Conservation (phyloP, 345 rosid species). For the Anacardium occidentale region DNA sequence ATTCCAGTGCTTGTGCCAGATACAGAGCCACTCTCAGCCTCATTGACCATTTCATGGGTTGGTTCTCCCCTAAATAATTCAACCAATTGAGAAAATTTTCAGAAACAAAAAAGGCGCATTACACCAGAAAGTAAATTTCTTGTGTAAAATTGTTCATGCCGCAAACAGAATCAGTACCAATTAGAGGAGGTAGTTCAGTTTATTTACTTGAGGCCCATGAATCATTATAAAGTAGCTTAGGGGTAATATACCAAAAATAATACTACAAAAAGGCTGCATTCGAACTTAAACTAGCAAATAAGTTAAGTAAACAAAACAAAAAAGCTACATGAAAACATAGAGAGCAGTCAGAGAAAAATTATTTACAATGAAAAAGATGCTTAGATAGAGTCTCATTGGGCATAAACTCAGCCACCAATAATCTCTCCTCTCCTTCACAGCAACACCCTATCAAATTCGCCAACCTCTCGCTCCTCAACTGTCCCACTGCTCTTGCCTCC, state of each 20-base stretch:
- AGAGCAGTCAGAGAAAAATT: background rate
- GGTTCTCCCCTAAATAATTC: slow-evolving; percentile 69
- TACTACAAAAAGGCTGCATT: background rate
- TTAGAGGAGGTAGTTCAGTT: background rate
- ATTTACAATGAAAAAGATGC: slow-evolving; percentile 82
- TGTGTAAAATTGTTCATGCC: background rate
- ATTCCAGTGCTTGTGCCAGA: slow-evolving; percentile 79
- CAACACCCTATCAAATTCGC: slow-evolving; percentile 80
- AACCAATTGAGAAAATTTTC: background rate
- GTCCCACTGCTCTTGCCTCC: slow-evolving; percentile 79
- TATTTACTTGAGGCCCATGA: background rate
- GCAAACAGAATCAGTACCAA: background rate
- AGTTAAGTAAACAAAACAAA: slow-evolving; percentile 3
- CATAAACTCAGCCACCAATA: slow-evolving; percentile 86
- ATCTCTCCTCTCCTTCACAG: slow-evolving; percentile 77
- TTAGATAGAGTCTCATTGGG: slow-evolving; percentile 82
- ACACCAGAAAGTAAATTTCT: background rate
- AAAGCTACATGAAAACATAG: background rate
- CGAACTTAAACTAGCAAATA: slow-evolving; percentile 10
- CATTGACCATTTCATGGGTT: slow-evolving; percentile 92
- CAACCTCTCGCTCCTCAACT: slow-evolving; percentile 63
- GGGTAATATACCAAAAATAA: background rate
- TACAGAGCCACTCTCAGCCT: slow-evolving; percentile 81
- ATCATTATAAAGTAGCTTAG: background rate
- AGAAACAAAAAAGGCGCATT: too few species aligned